A percentile compares a stretch with the other conserved stretches of the same genome.
phyloP scores from a whole-genome alignment of 768 basidiomycete genomes.

The Chalciporus sphaerocephalus region DNA sequence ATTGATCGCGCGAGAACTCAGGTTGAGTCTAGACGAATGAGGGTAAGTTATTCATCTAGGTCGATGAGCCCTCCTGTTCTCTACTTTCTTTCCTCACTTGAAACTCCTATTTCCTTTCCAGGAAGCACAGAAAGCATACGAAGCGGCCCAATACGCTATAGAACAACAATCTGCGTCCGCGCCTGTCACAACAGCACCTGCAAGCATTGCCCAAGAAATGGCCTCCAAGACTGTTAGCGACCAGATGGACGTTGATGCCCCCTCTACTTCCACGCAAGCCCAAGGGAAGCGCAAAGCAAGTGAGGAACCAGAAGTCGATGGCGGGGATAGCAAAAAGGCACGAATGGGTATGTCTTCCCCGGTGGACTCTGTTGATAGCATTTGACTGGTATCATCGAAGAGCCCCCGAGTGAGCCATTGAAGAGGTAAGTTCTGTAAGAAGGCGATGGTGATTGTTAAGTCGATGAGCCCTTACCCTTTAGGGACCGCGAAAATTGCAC shows the following conservation, averaged over 20 bases:
- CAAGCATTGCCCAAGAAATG: slow-evolving; percentile 1
- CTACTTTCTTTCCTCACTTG: neutral
- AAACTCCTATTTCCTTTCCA: slow-evolving; percentile 21
- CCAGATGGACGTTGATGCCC: slow-evolving; percentile 42
- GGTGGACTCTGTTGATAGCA: neutral
- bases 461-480: neutral
- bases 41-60: slow-evolving; percentile 41
- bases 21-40: slow-evolving; percentile 58
- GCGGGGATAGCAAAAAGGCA: slow-evolving; percentile 56
- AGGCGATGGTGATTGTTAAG: neutral
- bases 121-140: slow-evolving; percentile 61
- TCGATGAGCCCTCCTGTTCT: neutral
- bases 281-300: slow-evolving; percentile 64
- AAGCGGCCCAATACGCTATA: slow-evolving; percentile 44
- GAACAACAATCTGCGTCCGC: slow-evolving; percentile 38
- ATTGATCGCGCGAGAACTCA: slow-evolving; percentile 62
- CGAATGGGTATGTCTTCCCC: slow-evolving; percentile 47
- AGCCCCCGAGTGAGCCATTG: slow-evolving; percentile 43
- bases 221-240: slow-evolving; percentile 2
- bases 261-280: slow-evolving; percentile 32
- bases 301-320: slow-evolving; percentile 37
- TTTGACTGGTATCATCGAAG: slow-evolving; percentile 24
- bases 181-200: slow-evolving; percentile 26
- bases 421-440: slow-evolving; percentile 47
- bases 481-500: slow-evolving; percentile 96